These are phyloP conservation scores for Thecaphora thlaspeos DNA, from an alignment of 1,284 basidiomycete species.

Conservation along the genomic window DNA sequence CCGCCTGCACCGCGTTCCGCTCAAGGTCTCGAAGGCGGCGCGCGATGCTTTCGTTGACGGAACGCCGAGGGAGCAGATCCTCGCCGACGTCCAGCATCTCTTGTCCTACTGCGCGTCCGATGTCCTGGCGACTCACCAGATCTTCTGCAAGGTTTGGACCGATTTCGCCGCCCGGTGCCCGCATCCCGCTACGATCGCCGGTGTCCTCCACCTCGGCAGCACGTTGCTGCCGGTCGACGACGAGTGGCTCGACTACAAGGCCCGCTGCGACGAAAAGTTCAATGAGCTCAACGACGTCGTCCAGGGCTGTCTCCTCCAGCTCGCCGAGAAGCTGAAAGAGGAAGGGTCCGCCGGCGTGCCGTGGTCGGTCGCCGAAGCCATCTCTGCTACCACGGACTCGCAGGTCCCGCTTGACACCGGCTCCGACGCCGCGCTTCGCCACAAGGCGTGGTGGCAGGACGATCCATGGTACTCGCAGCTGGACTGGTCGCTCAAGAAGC, in stretches of 20 bases:
- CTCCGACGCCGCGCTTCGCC: slow-evolving; percentile 8
- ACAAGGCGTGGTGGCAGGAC: slow-evolving; percentile 64
- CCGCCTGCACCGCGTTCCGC: slow-evolving; percentile 75
- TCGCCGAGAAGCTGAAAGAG: slow-evolving; percentile 66
- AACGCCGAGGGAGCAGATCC: slow-evolving; percentile 67
- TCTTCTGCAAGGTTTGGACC: slow-evolving; percentile 79
- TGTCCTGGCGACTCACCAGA: slow-evolving; percentile 78
- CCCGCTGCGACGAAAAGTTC: slow-evolving; percentile 76
- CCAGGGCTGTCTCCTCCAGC: slow-evolving; percentile 66
- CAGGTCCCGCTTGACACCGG: slow-evolving; percentile 4
- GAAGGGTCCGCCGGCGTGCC: slow-evolving; percentile 32
- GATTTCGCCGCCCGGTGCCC: slow-evolving; percentile 81
- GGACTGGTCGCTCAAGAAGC: slow-evolving; percentile 90
- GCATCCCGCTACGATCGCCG: slow-evolving; percentile 88
- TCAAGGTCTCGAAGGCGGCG: slow-evolving; percentile 75
- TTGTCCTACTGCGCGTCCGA: slow-evolving; percentile 86
- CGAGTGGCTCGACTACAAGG: slow-evolving; percentile 80
- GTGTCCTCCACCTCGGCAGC: slow-evolving; percentile 86
- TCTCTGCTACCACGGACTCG: slow-evolving; percentile 30
- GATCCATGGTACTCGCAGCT: slow-evolving; percentile 87
- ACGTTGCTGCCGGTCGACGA: slow-evolving; percentile 87
- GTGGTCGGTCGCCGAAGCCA: slow-evolving; percentile 48
- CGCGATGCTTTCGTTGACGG: slow-evolving; percentile 71
- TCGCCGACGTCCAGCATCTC: slow-evolving; percentile 70
- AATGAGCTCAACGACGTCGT: slow-evolving; percentile 74